Base-by-base conservation (phyloP, 2,329 filamentous ascomycete genomes). In the Trichoderma simmonsii region DNA sequence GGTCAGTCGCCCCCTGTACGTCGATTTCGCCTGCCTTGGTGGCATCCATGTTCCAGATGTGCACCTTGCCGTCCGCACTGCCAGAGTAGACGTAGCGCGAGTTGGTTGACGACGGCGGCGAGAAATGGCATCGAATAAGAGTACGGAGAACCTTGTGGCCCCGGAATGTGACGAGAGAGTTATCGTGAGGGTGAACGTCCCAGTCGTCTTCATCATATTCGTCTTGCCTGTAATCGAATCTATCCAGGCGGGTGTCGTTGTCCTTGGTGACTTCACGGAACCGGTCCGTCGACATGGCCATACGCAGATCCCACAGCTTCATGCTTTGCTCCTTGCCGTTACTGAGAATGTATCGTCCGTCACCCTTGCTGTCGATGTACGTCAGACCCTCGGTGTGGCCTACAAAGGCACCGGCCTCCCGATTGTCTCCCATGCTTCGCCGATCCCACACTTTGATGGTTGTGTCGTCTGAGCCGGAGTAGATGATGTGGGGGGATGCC, bases 291-390 rank as follows among this genome's bases (percentile, higher is more conserved):
- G 90, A 90, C 85, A 96, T 93, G 87, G 94, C 95, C 86, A 93
- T 97, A 66, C 95, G 88, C 71, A 98, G 80, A 80, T 99, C 96
- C 96, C 96, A 99, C 0, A 99, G 87, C 82, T 98, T 98, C 89
- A 97, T 97, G 56, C 91, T 95, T 81, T 98, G 96, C 79, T 99
- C 96, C 79, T 98, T 99, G 73, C 90, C 93, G 77, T 99, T 99
- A 75, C 92, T 95, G 30, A 99, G 88, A 9, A 98, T 92, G 80
- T 98, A 98, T 71, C 90, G 85, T 4, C 90, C 90, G 78, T 92
- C 90, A 66, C 89, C 89, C 77, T 92, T 92, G 80, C 88, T 90
- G 80, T 92, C 90, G 70, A 92, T 86, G 77, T 92, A 92, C 0
- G 90, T 92, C 64, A 92, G 77, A 3, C 90, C 90, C 78, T 92